Base-by-base conservation (phyloP, 2,329 filamentous ascomycete species). In the Monosporascus sp. region DNA sequence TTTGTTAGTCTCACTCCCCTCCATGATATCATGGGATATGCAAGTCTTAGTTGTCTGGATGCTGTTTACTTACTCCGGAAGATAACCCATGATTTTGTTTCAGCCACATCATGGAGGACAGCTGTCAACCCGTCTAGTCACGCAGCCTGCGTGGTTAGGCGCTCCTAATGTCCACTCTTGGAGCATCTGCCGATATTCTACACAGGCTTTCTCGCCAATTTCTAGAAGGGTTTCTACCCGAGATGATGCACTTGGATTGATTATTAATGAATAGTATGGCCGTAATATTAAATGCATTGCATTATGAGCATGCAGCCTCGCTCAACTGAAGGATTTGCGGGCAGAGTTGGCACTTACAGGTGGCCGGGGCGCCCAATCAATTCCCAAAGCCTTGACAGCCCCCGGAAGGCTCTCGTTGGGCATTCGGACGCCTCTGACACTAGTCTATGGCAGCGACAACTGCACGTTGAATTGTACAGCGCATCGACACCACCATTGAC, bases 391-490 rank as follows among this genome's bases (percentile, higher is more conserved):
- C 67, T 69, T 65, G 68, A 71, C 67, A 65, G 65, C 63, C 62
- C 62, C 69, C 58, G 56, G 62, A 64, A 62, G 57, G 54, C 65
- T 69, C 65, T 68, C 66, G 76, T 79, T 79, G 77, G 77, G 76
- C 72, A 77, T 63, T 67, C 71, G 75, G 69, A 69, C 73, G 70
- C 71, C 68, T 54, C 71, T 72, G 64, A 72, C 71, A 70, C 74
- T 71, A 66, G 68, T 67, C 69, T 60, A 65, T 61, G 65, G 64
- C 60, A 53, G 56, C 60, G 63, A 55, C 62, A 60, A 50, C 52
- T 56, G 52, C 48, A 46, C 43, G 15, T 7, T 46, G 43, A 57
- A 64, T 68, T 75, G 76, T 72, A 79, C 77, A 80, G 74, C 77
- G 70, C 77, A 79, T 72, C 69, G 69, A 66, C 65, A 68, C 61